Percentiles rank a stretch among this genome's conserved stretches.
Evolutionary conservation across 306 rosid species (phyloP).

Genomic region (Corylus avellana): DNA sequence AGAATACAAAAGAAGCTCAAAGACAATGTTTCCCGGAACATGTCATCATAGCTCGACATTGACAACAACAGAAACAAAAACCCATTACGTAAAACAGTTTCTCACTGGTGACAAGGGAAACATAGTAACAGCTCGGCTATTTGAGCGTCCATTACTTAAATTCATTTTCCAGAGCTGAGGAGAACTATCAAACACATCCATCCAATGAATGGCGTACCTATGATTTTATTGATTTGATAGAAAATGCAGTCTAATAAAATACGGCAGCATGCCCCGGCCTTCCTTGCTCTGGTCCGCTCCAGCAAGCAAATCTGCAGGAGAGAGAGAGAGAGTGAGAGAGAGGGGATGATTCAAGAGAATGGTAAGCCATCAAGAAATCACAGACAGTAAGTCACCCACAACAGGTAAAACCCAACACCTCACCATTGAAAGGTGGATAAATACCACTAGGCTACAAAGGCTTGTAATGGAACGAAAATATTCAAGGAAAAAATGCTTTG

Average conservation of each 20-base stretch:
- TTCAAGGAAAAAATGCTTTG: neutral
- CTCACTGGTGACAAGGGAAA: neutral
- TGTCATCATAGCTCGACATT: neutral
- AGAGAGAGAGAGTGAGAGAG: no score
- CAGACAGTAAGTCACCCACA: neutral
- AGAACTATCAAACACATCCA: slow-evolving; percentile 13
- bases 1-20: neutral
- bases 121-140: neutral
- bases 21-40: neutral
- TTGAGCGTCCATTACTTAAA: neutral
- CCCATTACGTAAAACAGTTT: neutral
- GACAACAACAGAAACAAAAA: neutral
- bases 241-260: slow-evolving; percentile 35
- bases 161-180: neutral
- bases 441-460: neutral
- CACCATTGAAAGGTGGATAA: neutral
- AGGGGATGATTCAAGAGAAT: neutral
- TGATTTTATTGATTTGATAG: slow-evolving; percentile 17
- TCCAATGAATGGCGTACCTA: neutral
- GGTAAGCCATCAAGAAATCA: neutral
- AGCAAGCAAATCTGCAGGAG: neutral
- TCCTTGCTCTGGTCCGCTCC: slow-evolving; percentile 16
- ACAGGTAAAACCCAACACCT: neutral
- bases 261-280: slow-evolving; percentile 31
- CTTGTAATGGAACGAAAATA: neutral